phyloP scores from a whole-genome alignment of 805 yeast genomes.

The Nakazawaea holstii region DNA sequence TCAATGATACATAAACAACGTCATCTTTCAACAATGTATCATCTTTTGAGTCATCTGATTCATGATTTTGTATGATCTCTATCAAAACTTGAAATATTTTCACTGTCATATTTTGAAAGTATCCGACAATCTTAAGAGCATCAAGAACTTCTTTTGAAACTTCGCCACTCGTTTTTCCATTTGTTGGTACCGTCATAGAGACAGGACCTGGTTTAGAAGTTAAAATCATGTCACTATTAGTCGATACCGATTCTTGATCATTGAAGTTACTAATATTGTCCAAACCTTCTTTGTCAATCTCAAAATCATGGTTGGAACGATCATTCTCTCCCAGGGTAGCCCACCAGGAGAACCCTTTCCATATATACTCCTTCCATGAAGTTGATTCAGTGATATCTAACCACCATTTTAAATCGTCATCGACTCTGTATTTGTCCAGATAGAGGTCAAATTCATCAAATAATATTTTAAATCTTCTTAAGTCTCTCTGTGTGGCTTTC shows the following conservation, averaged over 20 bases:
- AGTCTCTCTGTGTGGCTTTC: conserved; percentile 32
- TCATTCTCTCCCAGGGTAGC: conserved; percentile 74
- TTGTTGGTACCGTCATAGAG: not conserved
- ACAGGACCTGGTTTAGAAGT: not conserved
- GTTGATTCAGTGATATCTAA: conserved; percentile 37
- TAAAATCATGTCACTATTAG: not conserved
- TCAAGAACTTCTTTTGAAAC: conserved; percentile 21
- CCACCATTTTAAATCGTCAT: conserved; percentile 35
- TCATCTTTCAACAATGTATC: conserved; percentile 11
- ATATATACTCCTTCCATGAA: conserved; percentile 52
- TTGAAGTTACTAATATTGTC: conserved; percentile 6
- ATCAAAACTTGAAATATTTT: conserved; percentile 33
- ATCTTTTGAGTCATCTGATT: conserved; percentile 11
- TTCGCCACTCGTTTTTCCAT: conserved; percentile 9
- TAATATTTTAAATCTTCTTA: conserved; percentile 27
- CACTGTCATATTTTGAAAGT: conserved; percentile 44
- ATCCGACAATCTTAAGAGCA: conserved; percentile 34
- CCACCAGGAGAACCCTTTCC: conserved; percentile 82
- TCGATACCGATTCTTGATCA: conserved; percentile 6
- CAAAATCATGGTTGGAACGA: conserved; percentile 31
- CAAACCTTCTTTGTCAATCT: conserved; percentile 23
- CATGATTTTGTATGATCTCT: conserved; percentile 30
- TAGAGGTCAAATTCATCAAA: conserved; percentile 15
- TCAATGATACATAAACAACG: conserved; percentile 28
- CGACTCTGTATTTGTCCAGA: conserved; percentile 5